A percentile compares a stretch with the other conserved stretches of the same genome.
phyloP scores from a whole-genome alignment of 768 basidiomycete species.

The Russula ochroleuca region DNA sequence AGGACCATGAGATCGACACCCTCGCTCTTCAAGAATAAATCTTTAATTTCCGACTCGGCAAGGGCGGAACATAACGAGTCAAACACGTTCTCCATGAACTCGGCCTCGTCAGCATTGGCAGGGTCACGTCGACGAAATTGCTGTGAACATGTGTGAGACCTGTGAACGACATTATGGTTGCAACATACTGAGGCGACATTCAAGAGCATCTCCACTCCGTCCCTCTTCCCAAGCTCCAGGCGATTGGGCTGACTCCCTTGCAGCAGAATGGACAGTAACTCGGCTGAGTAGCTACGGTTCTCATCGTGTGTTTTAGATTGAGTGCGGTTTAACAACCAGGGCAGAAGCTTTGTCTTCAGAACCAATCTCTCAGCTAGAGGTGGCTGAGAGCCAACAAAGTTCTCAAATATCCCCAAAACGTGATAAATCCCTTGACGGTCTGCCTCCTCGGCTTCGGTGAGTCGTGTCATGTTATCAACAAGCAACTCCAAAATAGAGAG shows the following conservation, averaged over 20 bases:
- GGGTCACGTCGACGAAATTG: conserved; percentile 87
- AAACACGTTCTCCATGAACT: conserved; percentile 98
- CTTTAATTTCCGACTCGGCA: conserved; percentile 72
- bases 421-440: conserved; percentile 93
- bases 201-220: conserved; percentile 75
- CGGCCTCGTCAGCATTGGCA: conserved; percentile 79
- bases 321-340: conserved; percentile 77
- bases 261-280: conserved; percentile 86
- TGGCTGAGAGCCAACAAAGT: conserved; percentile 82
- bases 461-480: conserved; percentile 79
- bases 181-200: conserved; percentile 73
- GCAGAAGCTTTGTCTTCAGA: conserved; percentile 65
- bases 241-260: conserved; percentile 71
- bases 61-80: conserved; percentile 85
- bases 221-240: conserved; percentile 58
- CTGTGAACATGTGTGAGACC: conserved; percentile 39
- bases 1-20: conserved; percentile 97
- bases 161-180: conserved; percentile 7
- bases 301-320: conserved; percentile 73
- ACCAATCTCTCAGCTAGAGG: conserved; percentile 65
- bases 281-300: conserved; percentile 90
- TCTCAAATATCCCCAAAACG: conserved; percentile 92
- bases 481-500: conserved; percentile 83
- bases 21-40: conserved; percentile 80
- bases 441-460: conserved; percentile 89